Evolutionary conservation across 2,329 filamentous ascomycete genomes (phyloP).

Genomic region (Trichophyton rubrum): DNA sequence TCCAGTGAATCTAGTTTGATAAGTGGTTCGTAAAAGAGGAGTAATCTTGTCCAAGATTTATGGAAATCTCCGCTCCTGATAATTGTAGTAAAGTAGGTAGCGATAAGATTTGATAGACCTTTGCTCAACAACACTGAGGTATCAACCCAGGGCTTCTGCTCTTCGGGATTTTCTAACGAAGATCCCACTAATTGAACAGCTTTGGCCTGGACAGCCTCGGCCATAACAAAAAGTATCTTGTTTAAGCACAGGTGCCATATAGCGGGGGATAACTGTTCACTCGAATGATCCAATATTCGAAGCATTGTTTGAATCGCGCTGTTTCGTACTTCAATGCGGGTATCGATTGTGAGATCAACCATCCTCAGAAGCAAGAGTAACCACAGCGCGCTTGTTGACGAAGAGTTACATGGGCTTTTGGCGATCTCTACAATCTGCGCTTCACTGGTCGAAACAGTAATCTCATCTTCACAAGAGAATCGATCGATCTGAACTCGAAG

Average conservation of each 20-base stretch:
- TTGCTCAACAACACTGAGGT: slow-evolving; percentile 63
- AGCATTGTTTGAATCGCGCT: slow-evolving; percentile 79
- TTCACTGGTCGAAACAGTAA: slow-evolving; percentile 40
- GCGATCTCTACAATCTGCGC: slow-evolving; percentile 47
- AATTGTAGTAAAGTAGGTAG: slow-evolving; percentile 63
- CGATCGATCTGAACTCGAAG: slow-evolving; percentile 43
- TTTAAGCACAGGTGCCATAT: slow-evolving; percentile 77
- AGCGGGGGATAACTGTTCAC: slow-evolving; percentile 61
- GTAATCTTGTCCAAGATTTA: slow-evolving; percentile 60
- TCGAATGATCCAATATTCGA: slow-evolving; percentile 83
- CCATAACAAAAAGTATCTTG: slow-evolving; percentile 64
- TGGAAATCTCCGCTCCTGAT: slow-evolving; percentile 55
- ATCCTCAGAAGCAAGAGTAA: slow-evolving; percentile 28
- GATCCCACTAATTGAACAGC: slow-evolving; percentile 16
- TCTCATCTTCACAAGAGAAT: slow-evolving; percentile 26
- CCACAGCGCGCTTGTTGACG: slow-evolving; percentile 37
- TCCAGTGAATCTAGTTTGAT: slow-evolving; percentile 53
- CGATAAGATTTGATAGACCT: slow-evolving; percentile 59
- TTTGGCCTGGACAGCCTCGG: slow-evolving; percentile 55
- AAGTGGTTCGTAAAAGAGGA: slow-evolving; percentile 54
- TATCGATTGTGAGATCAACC: slow-evolving; percentile 30
- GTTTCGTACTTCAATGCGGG: slow-evolving; percentile 32
- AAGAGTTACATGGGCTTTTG: slow-evolving; percentile 44
- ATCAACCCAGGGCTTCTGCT: slow-evolving; percentile 51
- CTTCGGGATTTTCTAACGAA: not conserved